Evolutionary conservation across 441 rosid species (phyloP), one percentile per base, ranked within the genome.

Genomic region (Pelargonium citronellum): DNA sequence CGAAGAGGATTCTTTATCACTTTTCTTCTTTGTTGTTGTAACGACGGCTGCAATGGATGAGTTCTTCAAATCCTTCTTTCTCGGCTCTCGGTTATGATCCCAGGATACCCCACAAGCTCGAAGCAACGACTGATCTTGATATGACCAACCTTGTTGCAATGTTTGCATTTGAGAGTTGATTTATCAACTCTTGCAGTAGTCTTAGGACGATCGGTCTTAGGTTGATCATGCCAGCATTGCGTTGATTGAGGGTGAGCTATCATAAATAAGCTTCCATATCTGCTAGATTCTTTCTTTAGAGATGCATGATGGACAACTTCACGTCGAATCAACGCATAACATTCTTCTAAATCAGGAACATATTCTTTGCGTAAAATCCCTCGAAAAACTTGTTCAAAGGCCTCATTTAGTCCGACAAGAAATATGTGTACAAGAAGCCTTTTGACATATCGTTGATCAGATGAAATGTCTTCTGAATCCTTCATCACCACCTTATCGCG

Each of bases 81-180:
- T 0, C 19, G 62, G 62, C n/a, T 69, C 60, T 2, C 60, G 58
- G 9, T n/a, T 7, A 16, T 58, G 61, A 2, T 70, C 60, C 24
- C 39, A 70, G 22, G 73, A 22, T 67, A 57, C 0, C 71, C 71
- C 66, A 70, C 62, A 7, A 75, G 63, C 1, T 71, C 60, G 13
- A 46, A 75, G 13, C 60, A 49, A 1, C n/a, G 0, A 6, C 72
- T 30, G n/a, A n/a, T n/a, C 43, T 71, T 57, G 0, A 19, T 67
- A 19, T 68, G 67, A 7, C 76, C 19, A 4, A 5, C 4, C 17
- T 68, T 69, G 12, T 55, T 69, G 41, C 15, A 76, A 43, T 67
- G 19, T 62, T 3, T 15, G 12, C 69, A 68, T 0, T 53, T 41
- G 13, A 30, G 61, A 62, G 4, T 9, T 15, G 16, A 43, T 66